Evolutionary conservation across 2,329 filamentous ascomycete species (phyloP).

Genomic region (Cladosporium halotolerans): DNA sequence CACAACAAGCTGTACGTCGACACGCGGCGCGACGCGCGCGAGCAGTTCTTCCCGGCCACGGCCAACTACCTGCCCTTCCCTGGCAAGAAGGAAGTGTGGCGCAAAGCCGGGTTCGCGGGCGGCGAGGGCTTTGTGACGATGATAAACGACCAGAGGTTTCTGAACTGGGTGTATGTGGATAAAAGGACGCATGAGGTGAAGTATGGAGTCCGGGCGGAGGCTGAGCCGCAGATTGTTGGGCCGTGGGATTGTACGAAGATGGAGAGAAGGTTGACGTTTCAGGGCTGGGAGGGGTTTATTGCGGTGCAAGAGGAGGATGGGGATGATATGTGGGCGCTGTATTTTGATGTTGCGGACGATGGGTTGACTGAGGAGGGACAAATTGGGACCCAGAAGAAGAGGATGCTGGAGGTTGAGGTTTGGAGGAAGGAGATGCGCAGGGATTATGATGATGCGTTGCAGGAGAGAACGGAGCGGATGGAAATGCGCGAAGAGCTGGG

Average conservation of each 20-base stretch:
- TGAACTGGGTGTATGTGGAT: constrained; percentile 20
- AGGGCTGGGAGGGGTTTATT: constrained; percentile 21
- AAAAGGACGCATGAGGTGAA: constrained; percentile 17
- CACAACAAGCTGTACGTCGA: constrained; percentile 18
- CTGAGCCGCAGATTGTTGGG: constrained; percentile 14
- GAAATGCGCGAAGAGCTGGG: constrained; percentile 14
- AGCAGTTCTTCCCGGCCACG: constrained; percentile 14
- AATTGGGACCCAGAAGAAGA: constrained; percentile 21
- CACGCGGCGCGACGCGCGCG: constrained; percentile 9
- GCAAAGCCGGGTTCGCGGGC: constrained; percentile 17
- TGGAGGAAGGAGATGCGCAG: constrained; percentile 26
- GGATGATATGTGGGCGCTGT: constrained; percentile 19
- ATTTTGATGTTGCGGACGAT: constrained; percentile 19
- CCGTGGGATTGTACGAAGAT: constrained; percentile 20
- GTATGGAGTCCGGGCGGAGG: constrained; percentile 18
- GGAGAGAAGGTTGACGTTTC: constrained; percentile 16
- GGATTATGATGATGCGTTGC: constrained; percentile 20
- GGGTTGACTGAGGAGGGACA: constrained; percentile 16
- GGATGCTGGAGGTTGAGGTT: constrained; percentile 28
- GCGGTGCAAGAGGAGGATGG: constrained; percentile 18
- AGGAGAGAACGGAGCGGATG: constrained; percentile 24
- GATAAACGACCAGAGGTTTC: constrained; percentile 15
- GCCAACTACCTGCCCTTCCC: constrained; percentile 17
- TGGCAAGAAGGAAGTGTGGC: constrained; percentile 17
- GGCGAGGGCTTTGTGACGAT: constrained; percentile 23